Conservation (phyloP, 495 filamentous ascomycete species). For the Aspergillus campestris region DNA sequence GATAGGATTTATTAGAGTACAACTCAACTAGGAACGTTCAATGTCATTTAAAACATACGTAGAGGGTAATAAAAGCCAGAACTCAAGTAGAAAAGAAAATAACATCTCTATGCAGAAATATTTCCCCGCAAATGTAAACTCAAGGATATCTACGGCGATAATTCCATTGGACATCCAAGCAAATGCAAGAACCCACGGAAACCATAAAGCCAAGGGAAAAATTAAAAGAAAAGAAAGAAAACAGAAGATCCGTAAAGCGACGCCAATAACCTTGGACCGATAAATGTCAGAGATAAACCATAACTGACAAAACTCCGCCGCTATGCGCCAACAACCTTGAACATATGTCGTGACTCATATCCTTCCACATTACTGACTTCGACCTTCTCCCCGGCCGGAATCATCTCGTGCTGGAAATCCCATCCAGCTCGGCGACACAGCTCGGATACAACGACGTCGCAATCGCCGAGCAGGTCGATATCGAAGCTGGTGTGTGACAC, state of each 20-base stretch:
- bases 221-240: background rate
- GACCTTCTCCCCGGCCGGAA: constrained; percentile 57
- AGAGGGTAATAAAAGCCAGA: too few species aligned
- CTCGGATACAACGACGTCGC: constrained; percentile 84
- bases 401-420: constrained; percentile 85
- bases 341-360: constrained; percentile 56
- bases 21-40: too few species aligned
- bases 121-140: too few species aligned
- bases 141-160: too few species aligned
- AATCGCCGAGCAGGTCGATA: constrained; percentile 87
- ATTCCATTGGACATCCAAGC: too few species aligned
- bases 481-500: constrained; percentile 90
- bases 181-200: too few species aligned
- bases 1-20: too few species aligned
- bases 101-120: too few species aligned
- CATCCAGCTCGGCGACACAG: constrained; percentile 79
- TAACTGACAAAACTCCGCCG: constrained; percentile 25
- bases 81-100: too few species aligned
- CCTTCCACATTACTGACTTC: constrained; percentile 50
- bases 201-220: background rate
- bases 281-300: constrained; percentile 17
- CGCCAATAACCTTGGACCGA: constrained; percentile 5
- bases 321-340: constrained; percentile 45
- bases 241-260: constrained; percentile 2
- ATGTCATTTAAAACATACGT: too few species aligned